Percentiles rank a stretch among this genome's conserved stretches.
phyloP scores from a whole-genome alignment of 345 rosid species.

The Acer yangbiense region DNA sequence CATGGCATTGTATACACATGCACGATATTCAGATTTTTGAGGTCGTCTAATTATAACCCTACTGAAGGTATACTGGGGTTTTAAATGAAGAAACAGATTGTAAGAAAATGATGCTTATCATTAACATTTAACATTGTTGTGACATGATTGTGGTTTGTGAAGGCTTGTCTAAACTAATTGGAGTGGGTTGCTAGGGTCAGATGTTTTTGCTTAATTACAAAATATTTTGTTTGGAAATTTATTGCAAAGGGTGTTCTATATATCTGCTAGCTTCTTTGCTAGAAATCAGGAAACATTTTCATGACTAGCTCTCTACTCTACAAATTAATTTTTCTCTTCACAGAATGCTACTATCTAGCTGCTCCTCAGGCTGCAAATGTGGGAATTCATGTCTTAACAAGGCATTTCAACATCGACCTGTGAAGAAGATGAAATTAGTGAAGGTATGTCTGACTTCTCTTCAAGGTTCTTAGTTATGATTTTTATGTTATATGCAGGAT shows the following conservation, averaged over 20 bases:
- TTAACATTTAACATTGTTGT: background rate
- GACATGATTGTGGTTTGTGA: background rate
- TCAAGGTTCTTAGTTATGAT: conserved; percentile 4
- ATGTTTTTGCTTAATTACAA: background rate
- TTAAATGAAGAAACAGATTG: background rate
- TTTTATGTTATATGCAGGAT: background rate
- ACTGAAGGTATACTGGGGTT: background rate
- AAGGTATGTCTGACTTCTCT: conserved; percentile 54
- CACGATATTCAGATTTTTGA: background rate
- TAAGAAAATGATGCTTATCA: background rate
- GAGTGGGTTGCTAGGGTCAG: conserved; percentile 1
- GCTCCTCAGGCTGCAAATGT: conserved; percentile 95
- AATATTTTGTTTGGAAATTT: background rate
- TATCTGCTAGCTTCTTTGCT: conserved; percentile 1
- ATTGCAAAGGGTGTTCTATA: conserved; percentile 1
- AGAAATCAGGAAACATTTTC: background rate
- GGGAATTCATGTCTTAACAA: conserved; percentile 79
- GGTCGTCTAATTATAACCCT: background rate
- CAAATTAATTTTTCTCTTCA: conserved; percentile 22
- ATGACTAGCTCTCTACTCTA: background rate
- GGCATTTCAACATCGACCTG: conserved; percentile 87
- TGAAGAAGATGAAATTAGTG: conserved; percentile 84
- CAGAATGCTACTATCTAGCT: conserved; percentile 93
- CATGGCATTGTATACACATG: background rate
- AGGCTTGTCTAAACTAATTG: conserved; percentile 9